Conservation (phyloP, 768 basidiomycete genomes). For the Lactarius sp. region DNA sequence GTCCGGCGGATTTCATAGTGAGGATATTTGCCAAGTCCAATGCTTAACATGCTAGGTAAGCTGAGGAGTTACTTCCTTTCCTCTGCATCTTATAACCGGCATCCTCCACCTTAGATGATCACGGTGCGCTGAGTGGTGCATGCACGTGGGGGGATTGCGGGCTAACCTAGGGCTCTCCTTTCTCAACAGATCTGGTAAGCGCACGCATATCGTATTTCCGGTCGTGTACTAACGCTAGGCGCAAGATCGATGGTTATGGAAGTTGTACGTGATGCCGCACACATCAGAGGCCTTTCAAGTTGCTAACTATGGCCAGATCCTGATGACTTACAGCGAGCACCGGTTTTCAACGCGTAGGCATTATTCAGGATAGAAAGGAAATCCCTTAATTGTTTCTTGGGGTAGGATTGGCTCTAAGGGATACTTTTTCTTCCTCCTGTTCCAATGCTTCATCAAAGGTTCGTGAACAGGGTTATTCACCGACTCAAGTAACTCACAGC, state of each 20-base stretch:
- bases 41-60: constrained; percentile 83
- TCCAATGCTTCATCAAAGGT: constrained; percentile 90
- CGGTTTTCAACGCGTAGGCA: constrained; percentile 64
- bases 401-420: constrained; percentile 68
- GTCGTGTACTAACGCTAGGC: neutral
- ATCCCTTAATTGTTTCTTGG: neutral
- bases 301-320: constrained; percentile 50
- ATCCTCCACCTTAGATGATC: constrained; percentile 52
- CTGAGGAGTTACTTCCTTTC: neutral
- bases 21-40: constrained; percentile 49
- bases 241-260: constrained; percentile 75
- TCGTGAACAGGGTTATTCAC: constrained; percentile 26
- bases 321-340: constrained; percentile 66
- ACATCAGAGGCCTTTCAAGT: neutral
- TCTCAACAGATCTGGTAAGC: constrained; percentile 15
- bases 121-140: constrained; percentile 46
- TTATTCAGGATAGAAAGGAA: neutral
- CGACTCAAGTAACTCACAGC: constrained; percentile 7
- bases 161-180: neutral
- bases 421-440: constrained; percentile 90
- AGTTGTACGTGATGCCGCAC: constrained; percentile 53
- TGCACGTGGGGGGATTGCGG: neutral
- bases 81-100: constrained; percentile 2
- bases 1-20: neutral
- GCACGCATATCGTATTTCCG: neutral